These are phyloP conservation scores for Backusella psychrophila DNA, from an alignment of 192 early-diverging fungal species.

Conservation along the genomic window DNA sequence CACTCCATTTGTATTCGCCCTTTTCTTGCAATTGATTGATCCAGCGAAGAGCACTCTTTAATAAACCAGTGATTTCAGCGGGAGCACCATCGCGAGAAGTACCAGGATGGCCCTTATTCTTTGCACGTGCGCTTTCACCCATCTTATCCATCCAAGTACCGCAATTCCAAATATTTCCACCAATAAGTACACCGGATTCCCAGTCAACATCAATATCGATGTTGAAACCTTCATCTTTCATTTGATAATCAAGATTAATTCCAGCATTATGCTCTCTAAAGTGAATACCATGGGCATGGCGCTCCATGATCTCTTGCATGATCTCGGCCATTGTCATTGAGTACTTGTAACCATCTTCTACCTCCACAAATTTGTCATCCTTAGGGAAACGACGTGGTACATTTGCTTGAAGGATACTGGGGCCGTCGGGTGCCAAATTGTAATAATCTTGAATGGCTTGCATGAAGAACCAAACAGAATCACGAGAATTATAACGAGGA, in stretches of 20 bases:
- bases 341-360: slow-evolving; percentile 61
- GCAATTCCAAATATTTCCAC: slow-evolving; percentile 92
- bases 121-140: slow-evolving; percentile 93
- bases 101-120: slow-evolving; percentile 85
- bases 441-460: slow-evolving; percentile 91
- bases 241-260: slow-evolving; percentile 80
- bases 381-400: slow-evolving; percentile 85
- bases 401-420: slow-evolving; percentile 61
- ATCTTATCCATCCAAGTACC: slow-evolving; percentile 99
- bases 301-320: slow-evolving; percentile 86
- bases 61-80: slow-evolving; percentile 89
- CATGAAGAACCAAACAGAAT: slow-evolving; percentile 96
- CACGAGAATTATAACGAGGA: slow-evolving; percentile 94
- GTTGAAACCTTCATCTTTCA: slow-evolving; percentile 89
- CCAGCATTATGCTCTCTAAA: slow-evolving; percentile 98
- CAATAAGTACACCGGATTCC: slow-evolving; percentile 75
- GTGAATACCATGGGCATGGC: slow-evolving; percentile 86
- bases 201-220: slow-evolving; percentile 76
- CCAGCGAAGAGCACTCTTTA: slow-evolving; percentile 86
- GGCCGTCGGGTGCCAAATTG: slow-evolving; percentile 67
- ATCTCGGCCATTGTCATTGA: slow-evolving; percentile 78
- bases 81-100: slow-evolving; percentile 92
- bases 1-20: slow-evolving; percentile 38
- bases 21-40: slow-evolving; percentile 52
- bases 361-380: slow-evolving; percentile 70